Conservation (phyloP, 257 asterid genomes). For the Anisodus tanguticus region DNA sequence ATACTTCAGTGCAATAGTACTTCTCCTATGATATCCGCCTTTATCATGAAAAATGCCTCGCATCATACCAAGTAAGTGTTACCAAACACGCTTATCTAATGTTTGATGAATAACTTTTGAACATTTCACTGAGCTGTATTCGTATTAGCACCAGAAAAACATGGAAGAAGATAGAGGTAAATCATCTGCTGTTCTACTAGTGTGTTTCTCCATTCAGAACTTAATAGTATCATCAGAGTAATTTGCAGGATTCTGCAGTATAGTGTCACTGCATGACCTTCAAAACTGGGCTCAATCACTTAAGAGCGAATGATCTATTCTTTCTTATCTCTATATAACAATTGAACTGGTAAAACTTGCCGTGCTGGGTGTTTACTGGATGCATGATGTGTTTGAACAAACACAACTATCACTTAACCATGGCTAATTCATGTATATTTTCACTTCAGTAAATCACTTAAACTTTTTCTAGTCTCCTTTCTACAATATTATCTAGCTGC, state of each 20-base stretch:
- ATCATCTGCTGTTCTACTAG: not conserved
- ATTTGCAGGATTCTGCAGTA: not conserved
- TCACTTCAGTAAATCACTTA: not conserved
- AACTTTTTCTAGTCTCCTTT: not conserved
- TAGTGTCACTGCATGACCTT: not conserved
- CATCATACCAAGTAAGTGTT: too few relatives aligned
- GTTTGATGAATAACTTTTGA: not conserved
- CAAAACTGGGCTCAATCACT: not conserved
- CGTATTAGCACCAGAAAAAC: not conserved
- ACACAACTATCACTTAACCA: not conserved
- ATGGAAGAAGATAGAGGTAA: not conserved
- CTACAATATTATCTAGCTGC: conserved; percentile 42
- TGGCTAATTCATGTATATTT: not conserved
- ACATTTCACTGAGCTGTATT: not conserved
- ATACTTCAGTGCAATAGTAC: not conserved
- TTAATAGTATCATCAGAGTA: not conserved
- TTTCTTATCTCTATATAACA: not conserved
- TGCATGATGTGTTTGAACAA: not conserved
- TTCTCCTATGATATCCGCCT: not conserved
- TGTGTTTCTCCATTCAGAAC: not conserved
- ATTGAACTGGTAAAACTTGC: not conserved
- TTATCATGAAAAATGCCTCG: too few relatives aligned
- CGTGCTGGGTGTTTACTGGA: not conserved
- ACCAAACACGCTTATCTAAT: not conserved
- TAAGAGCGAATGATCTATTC: not conserved